Base-by-base conservation (phyloP, 2,329 filamentous ascomycete genomes). In the Cytospora piceicola region DNA sequence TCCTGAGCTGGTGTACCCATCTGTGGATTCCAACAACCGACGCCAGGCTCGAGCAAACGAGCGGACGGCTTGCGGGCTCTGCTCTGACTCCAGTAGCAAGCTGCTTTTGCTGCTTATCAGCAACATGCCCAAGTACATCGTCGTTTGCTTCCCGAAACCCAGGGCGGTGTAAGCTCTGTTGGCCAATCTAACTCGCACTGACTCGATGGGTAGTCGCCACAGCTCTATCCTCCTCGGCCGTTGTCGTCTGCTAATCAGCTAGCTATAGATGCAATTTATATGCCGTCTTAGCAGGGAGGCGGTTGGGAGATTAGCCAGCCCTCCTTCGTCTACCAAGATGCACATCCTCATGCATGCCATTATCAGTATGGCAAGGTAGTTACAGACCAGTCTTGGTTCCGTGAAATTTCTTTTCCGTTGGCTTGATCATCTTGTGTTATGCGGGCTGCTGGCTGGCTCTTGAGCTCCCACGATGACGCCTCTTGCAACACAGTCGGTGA, bases 401-500 rank as follows among this genome's bases (percentile, higher is more conserved):
- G 36, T 42, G 36, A 14, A 42, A 42, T 15, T 4, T 42, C 36
- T 42, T 42, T n/a, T n/a, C 36, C 17, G 1, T 42, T 42, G 36
- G 12, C 4, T 20, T 42, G 36, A 42, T 42, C 15, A 17, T 42
- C 5, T 20, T 20, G 36, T 42, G 36, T 20, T 42, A 42, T 42
- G 36, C 7, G 14, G 36, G 15, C 15, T 20, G 39, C 17, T 42
- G 42, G 53, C 39, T 24, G 53, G 46, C 39, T 32, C 14, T 51
- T 24, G 53, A n/a, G 49, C 55, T 52, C 20, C 49, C 53, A 63
- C 61, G 51, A 46, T 22, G 36, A 63, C 27, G 61, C 61, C 53
- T 39, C 22, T 29, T 39, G 20, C n/a, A 51, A 24, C 39, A 24
- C 39, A 27, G 46, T 20, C 46, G 29, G 46, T 22, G 46, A 49